Conservation (phyloP, 1,139 yeast genomes). For the Zygosaccharomyces pseudobailii region DNA sequence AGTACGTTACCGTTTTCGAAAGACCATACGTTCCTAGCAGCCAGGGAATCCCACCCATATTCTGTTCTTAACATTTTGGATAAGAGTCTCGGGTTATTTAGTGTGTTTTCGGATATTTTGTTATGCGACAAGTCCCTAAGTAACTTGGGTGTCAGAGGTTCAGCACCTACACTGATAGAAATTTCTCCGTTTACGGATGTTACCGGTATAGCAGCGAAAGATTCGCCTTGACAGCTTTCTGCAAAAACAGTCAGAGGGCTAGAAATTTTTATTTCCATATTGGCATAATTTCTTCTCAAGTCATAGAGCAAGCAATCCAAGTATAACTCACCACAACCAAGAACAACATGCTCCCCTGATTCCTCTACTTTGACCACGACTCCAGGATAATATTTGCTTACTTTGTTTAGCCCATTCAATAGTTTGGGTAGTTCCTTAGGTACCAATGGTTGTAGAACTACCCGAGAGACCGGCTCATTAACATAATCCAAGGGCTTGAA, state of each 20-base stretch:
- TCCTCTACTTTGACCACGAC: conserved; percentile 70
- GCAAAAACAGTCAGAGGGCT: conserved; percentile 78
- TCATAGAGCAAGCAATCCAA: conserved; percentile 83
- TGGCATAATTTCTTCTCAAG: conserved; percentile 54
- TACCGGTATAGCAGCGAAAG: conserved; percentile 63
- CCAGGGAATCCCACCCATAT: conserved; percentile 78
- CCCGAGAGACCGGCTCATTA: conserved; percentile 61
- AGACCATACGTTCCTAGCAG: conserved; percentile 78
- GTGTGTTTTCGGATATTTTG: conserved; percentile 34
- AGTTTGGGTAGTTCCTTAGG: conserved; percentile 78
- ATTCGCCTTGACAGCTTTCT: conserved; percentile 68
- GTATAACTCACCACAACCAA: conserved; percentile 85
- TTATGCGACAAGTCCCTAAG: conserved; percentile 56
- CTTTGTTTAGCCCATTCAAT: conserved; percentile 59
- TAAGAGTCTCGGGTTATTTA: conserved; percentile 41
- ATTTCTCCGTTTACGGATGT: conserved; percentile 53
- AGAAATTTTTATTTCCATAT: conserved; percentile 72
- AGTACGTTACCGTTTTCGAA: conserved; percentile 59
- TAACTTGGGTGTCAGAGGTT: conserved; percentile 60
- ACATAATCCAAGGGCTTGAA: conserved; percentile 45
- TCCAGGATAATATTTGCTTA: conserved; percentile 63
- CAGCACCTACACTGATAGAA: conserved; percentile 68
- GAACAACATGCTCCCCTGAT: conserved; percentile 78
- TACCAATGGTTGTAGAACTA: conserved; percentile 75
- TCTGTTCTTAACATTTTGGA: conserved; percentile 52